Base-by-base conservation (phyloP, 176 grass and related monocot genomes). In the Raddia guianensis region DNA sequence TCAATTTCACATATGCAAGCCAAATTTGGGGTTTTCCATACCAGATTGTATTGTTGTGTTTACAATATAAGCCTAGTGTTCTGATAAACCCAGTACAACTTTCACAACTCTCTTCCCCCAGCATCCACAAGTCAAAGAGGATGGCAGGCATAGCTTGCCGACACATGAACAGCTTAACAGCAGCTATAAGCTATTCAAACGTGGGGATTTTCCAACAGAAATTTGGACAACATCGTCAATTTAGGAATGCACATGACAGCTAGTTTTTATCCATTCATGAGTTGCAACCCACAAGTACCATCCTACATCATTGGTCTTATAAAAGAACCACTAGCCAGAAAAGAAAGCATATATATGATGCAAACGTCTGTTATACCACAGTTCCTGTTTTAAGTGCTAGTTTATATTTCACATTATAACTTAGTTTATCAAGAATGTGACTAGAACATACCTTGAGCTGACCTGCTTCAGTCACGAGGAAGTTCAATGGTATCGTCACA, bases 401-500 rank as follows among this genome's bases (percentile, higher is more conserved):
- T 10, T 65, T 82, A 13, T n/a, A 66, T 65, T 60, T 77, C 19
- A 63, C 20, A 89, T 55, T 72, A 72, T 45, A 75, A 60, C 20
- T 68, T 70, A 43, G 73, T 20, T 60, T 55, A 76, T 57, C 18
- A 65, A 45, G 57, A 79, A 85, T 63, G 33, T 82, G 69, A 83
- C 8, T 61, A 0, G 56, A 70, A 76, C 73, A 74, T 87, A 99
- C 96, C 96, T 99, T 92, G 68, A 99, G 96, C 79, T 93, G 88
- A 19, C 90, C 88, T 65, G 96, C 86, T 46, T 99, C 90, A 0
- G 92, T 93, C 63, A 99, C 50, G 3, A 99, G 83, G 84, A 95
- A 99, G 80, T 99, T 99, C 49, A 99, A 81, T 32, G 96, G 92
- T 43, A 95, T 72, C 7, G 88, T 95, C 75, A 99, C 96, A 82